Conservation (phyloP, 495 filamentous ascomycete genomes). For the Letharia columbiana region DNA sequence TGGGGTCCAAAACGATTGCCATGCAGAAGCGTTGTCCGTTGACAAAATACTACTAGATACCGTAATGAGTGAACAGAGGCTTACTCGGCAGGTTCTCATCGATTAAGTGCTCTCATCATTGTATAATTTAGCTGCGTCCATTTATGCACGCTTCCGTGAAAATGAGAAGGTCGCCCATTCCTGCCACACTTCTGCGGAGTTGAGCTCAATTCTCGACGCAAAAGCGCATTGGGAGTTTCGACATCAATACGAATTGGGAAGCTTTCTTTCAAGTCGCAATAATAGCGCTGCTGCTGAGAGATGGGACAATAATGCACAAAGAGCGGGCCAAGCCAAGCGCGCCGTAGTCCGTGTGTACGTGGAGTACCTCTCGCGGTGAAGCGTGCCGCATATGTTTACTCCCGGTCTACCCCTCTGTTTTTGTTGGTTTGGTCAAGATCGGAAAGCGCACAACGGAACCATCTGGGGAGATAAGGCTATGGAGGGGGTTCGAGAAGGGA, state of each 20-base stretch:
- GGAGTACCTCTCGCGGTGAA: too few species aligned
- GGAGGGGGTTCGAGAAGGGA: too few species aligned
- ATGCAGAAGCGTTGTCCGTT: background rate
- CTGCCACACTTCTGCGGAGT: too few species aligned
- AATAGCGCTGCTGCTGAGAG: background rate
- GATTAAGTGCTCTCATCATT: background rate
- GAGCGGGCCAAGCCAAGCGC: background rate
- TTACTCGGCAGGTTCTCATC: background rate
- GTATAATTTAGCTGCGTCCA: background rate
- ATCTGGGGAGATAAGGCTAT: too few species aligned
- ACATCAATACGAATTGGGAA: too few species aligned
- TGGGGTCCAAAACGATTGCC: background rate
- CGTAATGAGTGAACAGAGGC: too few species aligned
- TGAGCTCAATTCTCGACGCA: background rate
- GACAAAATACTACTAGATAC: background rate
- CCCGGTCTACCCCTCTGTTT: too few species aligned
- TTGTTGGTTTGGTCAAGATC: too few species aligned
- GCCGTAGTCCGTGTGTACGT: background rate
- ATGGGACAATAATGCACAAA: background rate
- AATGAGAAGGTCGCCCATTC: background rate
- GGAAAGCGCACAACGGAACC: too few species aligned
- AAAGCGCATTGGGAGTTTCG: background rate
- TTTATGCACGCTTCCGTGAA: background rate
- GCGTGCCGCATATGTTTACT: too few species aligned
- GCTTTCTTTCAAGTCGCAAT: background rate